Conservation (phyloP, 352 stramenopile species). For the Peronospora belbahrii region DNA sequence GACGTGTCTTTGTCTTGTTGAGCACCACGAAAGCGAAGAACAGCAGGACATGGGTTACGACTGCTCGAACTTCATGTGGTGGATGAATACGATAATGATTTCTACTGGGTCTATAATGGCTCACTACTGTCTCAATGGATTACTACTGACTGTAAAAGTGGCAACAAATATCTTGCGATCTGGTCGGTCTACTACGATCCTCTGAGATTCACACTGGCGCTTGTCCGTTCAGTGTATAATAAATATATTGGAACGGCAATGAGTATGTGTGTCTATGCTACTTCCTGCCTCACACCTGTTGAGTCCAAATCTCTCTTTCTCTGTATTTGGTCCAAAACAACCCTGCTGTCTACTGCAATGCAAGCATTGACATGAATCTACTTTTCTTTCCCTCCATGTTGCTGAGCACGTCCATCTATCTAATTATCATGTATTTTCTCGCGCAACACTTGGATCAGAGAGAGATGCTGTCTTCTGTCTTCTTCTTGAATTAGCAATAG, state of each 20-base stretch:
- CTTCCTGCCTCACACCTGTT: background rate
- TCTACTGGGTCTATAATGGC: background rate
- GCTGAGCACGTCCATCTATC: too few species aligned
- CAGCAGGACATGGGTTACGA: slow-evolving; percentile 10
- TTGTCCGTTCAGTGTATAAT: background rate
- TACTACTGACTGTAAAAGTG: background rate
- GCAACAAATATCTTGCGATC: too few species aligned
- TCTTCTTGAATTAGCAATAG: too few species aligned
- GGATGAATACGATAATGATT: background rate
- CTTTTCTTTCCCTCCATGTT: too few species aligned
- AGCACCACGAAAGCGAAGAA: slow-evolving; percentile 5
- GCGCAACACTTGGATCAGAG: too few species aligned
- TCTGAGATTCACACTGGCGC: background rate
- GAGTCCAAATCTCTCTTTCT: background rate
- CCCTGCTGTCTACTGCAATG: too few species aligned
- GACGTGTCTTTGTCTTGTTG: background rate
- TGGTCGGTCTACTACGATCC: slow-evolving; percentile 5
- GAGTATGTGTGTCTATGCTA: background rate
- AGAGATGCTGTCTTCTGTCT: too few species aligned
- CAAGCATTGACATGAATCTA: too few species aligned
- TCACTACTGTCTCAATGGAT: background rate
- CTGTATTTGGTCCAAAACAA: too few species aligned
- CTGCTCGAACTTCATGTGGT: slow-evolving; percentile 1
- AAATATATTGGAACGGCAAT: background rate
- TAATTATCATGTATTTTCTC: too few species aligned